Evolutionary conservation across 345 rosid genomes (phyloP), one percentile per base, ranked within the genome.

Genomic region (Rhodamnia rubescens): DNA sequence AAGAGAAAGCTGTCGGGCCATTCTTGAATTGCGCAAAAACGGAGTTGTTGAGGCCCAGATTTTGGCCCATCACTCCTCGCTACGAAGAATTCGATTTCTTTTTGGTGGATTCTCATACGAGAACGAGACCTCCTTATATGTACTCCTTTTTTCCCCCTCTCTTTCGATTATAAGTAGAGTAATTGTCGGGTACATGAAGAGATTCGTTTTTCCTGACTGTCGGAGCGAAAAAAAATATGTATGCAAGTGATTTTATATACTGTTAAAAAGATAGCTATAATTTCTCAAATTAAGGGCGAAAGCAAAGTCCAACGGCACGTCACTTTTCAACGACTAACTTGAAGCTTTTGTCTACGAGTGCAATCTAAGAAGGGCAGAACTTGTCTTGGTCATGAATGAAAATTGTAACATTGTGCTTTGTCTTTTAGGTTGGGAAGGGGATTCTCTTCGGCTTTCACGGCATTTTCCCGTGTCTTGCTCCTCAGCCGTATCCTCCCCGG

Each of bases 11-110:
- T 32, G 78, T 18, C 78, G 44, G 78, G 13, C 75, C 78, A 32
- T 0, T 32, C 0, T 22, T 55, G 56, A 7, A 53, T 53, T 15
- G 1, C 21, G 5, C 9, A 3, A 15, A 59, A 61, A 29, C 18
- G 75, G 42, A 15, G 75, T 2, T 20, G 47, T 69, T 69, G 11
- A 29, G 75, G 75, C 75, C 75, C 75, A 29, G 2, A 1, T 64
- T 29, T 15, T 50, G 54, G 54, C 54, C 54, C 54, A 14, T 53
- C 20, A 15, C 52, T 50, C 52, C 13, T 8, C 52, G 11, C 52
- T 11, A 3, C 52, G 52, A 50, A 50, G 52, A 50, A 50, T 11
- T 50, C 52, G 52, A 50, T 50, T 50, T 11, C 52, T 50, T 50
- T 50, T 50, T 13, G 74, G 74, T 59, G 74, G 36, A 59, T 29